A percentile compares a stretch with the other conserved stretches of the same genome.
These are phyloP conservation scores for Cotoneaster glaucophyllus DNA, from an alignment of 306 rosid species.

Conservation along the genomic window DNA sequence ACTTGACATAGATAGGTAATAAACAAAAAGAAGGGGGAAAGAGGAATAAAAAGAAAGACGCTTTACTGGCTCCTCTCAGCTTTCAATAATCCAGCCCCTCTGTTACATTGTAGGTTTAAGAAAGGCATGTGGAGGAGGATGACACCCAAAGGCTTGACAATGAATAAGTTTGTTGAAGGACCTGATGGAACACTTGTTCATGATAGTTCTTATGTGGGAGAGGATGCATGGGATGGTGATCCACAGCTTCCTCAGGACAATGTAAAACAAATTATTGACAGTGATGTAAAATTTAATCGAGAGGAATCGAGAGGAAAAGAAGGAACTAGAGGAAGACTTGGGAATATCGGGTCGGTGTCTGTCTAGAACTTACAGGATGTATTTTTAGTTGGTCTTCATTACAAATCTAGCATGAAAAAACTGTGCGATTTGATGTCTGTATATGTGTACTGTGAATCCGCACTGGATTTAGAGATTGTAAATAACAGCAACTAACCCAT, in stretches of 20 bases:
- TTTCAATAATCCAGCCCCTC: constrained; percentile 11
- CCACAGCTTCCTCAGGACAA: constrained; percentile 43
- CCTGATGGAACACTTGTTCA: constrained; percentile 78
- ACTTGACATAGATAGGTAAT: not conserved
- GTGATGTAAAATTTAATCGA: constrained; percentile 42
- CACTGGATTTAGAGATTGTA: not conserved
- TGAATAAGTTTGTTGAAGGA: constrained; percentile 75
- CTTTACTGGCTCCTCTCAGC: not conserved
- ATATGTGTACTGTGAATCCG: not conserved
- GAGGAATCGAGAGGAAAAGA: constrained; percentile 55
- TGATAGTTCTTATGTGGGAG: constrained; percentile 85
- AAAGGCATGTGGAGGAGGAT: constrained; percentile 85
- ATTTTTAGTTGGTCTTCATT: constrained; percentile 9
- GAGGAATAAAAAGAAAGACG: not conserved
- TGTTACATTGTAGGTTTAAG: constrained; percentile 59
- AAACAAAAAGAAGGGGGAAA: not conserved
- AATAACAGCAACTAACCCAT: not conserved
- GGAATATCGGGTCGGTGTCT: constrained; percentile 64
- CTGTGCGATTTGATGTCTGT: not conserved
- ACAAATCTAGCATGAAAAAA: not conserved
- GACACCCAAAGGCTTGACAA: constrained; percentile 79
- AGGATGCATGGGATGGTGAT: constrained; percentile 95
- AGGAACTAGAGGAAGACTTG: constrained; percentile 52
- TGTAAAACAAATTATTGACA: constrained; percentile 56
- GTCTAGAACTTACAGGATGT: not conserved